Base-by-base conservation (phyloP, 2,329 filamentous ascomycete genomes). In the Gaeumannomyces tritici region DNA sequence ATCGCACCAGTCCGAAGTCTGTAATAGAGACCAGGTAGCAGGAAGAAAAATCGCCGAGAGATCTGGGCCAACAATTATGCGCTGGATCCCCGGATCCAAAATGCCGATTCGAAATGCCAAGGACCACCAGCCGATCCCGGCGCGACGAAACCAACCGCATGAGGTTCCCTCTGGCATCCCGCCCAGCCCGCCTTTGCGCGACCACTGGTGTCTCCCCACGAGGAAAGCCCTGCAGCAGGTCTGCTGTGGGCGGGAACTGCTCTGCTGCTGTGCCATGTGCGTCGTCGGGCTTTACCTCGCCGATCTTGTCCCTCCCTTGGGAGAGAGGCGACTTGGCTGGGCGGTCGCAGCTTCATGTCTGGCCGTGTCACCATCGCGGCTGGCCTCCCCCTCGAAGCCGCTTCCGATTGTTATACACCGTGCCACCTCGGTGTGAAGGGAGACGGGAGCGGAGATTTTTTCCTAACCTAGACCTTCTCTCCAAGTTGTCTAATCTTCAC, bases 241-340 rank as follows among this genome's bases (percentile, higher is more conserved):
- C 42, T 51, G 42, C 42, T 51, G 42, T 51, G 42, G 11, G 21
- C 42, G 42, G 42, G 42, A 51, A 21, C 42, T 51, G 42, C 42
- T n/a, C n/a, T 65, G 24, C 35, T 62, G 5, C 63, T 63, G 15
- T 63, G 64, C 12, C 28, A 26, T 18, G 21, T 61, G 51, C 31
- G 27, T n/a, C 18, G 47, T 61, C 31, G 33, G 12, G 28, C 61
- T 26, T 57, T 57, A 24, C 21, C 21, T 24, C 42, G 42, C 42
- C n/a, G 42, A 51, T 51, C 42, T 51, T 42, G 21, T n/a, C 7
- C 42, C 18, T 9, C 42, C 42, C 2, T 1, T 21, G 42, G 13
- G 13, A 42, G 3, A 42, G 6, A 21, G 42, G 33, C 12, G 12
- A 21, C 21, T n/a, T 51, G 42, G 42, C 21, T 42, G 18, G 35